Percentiles rank a stretch among this genome's conserved stretches.
Conservation (phyloP, 352 stramenopile species). For the Peronospora tabacina region DNA sequence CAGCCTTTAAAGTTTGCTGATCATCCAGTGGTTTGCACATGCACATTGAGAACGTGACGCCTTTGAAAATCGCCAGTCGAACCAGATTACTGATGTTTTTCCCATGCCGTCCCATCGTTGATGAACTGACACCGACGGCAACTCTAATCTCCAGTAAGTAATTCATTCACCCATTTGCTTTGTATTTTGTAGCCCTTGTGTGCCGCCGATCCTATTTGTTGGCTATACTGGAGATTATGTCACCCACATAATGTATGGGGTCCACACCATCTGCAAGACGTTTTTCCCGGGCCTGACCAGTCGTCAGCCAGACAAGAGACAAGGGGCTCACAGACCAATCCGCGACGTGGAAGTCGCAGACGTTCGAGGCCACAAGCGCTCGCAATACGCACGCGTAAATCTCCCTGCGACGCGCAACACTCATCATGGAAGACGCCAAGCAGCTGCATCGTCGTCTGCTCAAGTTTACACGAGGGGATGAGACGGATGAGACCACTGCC, state of each 20-base stretch:
- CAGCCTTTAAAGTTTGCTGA: constrained; percentile 27
- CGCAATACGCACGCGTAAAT: not conserved
- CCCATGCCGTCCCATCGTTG: constrained; percentile 28
- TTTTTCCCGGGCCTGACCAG: constrained; percentile 14
- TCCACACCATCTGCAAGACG: constrained; percentile 1
- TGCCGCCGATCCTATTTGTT: too few species aligned
- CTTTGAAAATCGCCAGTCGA: constrained; percentile 11
- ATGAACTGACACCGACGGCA: constrained; percentile 53
- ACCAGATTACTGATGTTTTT: constrained; percentile 21
- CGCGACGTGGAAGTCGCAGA: constrained; percentile 14
- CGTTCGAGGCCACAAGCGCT: constrained; percentile 11
- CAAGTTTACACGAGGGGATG: constrained; percentile 64
- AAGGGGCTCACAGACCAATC: constrained; percentile 2
- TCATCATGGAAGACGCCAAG: constrained; percentile 56
- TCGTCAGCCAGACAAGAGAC: constrained; percentile 6
- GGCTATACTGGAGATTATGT: constrained; percentile 44
- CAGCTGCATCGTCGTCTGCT: constrained; percentile 58
- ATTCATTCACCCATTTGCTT: too few species aligned
- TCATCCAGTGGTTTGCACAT: constrained; percentile 30
- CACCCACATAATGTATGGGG: not conserved
- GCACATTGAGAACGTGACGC: constrained; percentile 27
- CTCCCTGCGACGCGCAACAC: not conserved
- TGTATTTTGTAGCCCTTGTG: too few species aligned
- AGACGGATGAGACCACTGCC: constrained; percentile 44
- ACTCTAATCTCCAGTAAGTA: constrained; percentile 56